Evolutionary conservation across 306 rosid species (phyloP).

Genomic region (Pterocarpus santalinus): DNA sequence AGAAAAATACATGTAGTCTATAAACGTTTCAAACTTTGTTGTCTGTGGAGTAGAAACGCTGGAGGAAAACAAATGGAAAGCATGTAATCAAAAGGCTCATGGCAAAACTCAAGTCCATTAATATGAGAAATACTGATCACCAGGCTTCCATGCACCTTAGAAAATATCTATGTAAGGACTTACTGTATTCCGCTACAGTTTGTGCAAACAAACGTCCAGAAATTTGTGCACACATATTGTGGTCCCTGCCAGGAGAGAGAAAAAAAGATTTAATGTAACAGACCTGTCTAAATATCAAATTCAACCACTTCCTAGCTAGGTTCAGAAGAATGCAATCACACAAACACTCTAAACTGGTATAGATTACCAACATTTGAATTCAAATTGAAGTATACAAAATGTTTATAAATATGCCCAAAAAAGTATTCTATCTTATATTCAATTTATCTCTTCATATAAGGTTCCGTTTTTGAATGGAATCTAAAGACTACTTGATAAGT

Average conservation of each 20-base stretch:
- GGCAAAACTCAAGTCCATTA: conserved; percentile 33
- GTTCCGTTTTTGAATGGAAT: conserved; percentile 25
- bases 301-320: conserved; percentile 23
- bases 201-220: conserved; percentile 96
- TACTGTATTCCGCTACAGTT: conserved; percentile 97
- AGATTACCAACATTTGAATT: conserved; percentile 33
- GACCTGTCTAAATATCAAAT: conserved; percentile 38
- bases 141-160: conserved; percentile 25
- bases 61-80: conserved; percentile 36
- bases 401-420: conserved; percentile 8
- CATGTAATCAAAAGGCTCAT: conserved; percentile 20
- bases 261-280: conserved; percentile 33
- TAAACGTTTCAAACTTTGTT: conserved; percentile 36
- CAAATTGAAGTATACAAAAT: not conserved
- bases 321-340: conserved; percentile 35
- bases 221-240: conserved; percentile 94
- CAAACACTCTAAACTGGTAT: conserved; percentile 29
- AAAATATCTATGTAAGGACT: conserved; percentile 52
- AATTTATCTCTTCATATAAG: conserved; percentile 11
- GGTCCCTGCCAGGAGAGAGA: conserved; percentile 75
- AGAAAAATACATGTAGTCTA: conserved; percentile 27
- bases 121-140: conserved; percentile 7
- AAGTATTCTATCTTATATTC: conserved; percentile 1
- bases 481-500: not conserved
- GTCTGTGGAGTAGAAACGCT: conserved; percentile 28